Percentiles rank a stretch among this genome's conserved stretches.
phyloP scores from a whole-genome alignment of 83 land plant species.

The Larix sibirica region DNA sequence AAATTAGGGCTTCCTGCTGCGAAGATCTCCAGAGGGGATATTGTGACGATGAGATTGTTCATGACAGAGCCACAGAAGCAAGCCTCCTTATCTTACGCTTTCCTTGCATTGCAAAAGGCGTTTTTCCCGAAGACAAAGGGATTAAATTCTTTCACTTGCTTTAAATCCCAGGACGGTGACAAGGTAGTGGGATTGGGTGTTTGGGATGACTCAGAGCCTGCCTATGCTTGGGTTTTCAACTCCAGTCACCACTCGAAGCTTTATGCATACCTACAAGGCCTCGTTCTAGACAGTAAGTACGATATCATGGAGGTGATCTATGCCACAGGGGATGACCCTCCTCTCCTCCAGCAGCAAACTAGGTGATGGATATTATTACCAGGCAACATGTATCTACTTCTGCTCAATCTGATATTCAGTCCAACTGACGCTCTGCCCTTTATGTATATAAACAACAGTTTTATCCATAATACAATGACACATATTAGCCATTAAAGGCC shows the following conservation, averaged over 20 bases:
- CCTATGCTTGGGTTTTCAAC: background rate
- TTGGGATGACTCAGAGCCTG: background rate
- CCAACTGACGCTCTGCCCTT: no score
- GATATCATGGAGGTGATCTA: conserved; percentile 13
- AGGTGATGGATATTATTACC: no score
- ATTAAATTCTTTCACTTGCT: background rate
- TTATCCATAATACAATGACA: no score
- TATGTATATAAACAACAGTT: no score
- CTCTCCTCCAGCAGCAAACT: no score
- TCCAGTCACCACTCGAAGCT: background rate
- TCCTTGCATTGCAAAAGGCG: background rate
- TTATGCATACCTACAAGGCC: background rate
- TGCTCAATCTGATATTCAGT: no score
- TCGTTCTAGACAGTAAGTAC: background rate
- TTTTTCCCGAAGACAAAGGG: background rate
- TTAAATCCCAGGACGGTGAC: background rate
- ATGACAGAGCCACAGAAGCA: background rate
- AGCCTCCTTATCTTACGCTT: background rate
- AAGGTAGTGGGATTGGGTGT: background rate
- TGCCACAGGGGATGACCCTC: background rate
- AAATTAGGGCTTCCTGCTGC: background rate
- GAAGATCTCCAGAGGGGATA: background rate
- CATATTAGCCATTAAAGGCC: no score
- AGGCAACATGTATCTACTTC: no score
- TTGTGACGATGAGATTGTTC: background rate